Percentiles rank a stretch among this genome's conserved stretches.
Evolutionary conservation across 768 basidiomycete genomes (phyloP).

Genomic region (Suillus americanus): DNA sequence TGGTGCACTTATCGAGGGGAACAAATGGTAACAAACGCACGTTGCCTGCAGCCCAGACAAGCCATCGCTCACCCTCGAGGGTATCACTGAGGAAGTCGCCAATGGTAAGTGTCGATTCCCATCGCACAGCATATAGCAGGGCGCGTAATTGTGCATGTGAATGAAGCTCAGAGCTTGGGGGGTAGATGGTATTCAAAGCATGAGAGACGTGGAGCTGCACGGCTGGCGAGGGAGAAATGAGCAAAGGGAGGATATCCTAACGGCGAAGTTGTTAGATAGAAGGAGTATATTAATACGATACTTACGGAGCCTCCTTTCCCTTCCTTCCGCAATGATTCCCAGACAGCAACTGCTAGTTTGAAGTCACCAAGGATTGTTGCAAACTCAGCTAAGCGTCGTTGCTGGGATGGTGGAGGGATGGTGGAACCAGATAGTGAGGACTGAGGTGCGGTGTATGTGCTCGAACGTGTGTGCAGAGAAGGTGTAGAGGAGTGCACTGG

Average conservation of each 20-base stretch:
- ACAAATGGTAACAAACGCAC: conserved; percentile 43
- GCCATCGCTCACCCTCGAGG: conserved; percentile 81
- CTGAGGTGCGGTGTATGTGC: conserved; percentile 38
- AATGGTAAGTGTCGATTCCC: conserved; percentile 65
- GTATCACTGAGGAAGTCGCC: conserved; percentile 56
- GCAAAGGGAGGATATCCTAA: conserved; percentile 80
- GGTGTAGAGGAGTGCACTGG: conserved; percentile 33
- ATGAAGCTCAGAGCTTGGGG: conserved; percentile 45
- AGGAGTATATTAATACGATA: conserved; percentile 9
- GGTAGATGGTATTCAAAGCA: conserved; percentile 51
- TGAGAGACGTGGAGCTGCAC: conserved; percentile 60
- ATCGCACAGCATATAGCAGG: conserved; percentile 68
- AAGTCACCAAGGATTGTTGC: conserved; percentile 90
- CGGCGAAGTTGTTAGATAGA: neutral
- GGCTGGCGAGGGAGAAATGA: conserved; percentile 66
- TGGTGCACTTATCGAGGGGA: conserved; percentile 12
- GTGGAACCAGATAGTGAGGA: conserved; percentile 11
- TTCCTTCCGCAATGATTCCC: conserved; percentile 88
- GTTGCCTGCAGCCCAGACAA: conserved; percentile 82
- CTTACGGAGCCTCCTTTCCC: conserved; percentile 83
- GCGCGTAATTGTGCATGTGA: conserved; percentile 69
- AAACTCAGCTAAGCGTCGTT: conserved; percentile 92
- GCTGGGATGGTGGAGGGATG: conserved; percentile 55
- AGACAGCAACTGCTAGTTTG: conserved; percentile 77
- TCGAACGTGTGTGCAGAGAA: conserved; percentile 35